These are phyloP conservation scores for Penicillium waksmanii DNA, from an alignment of 495 filamentous ascomycete genomes.

Conservation along the genomic window DNA sequence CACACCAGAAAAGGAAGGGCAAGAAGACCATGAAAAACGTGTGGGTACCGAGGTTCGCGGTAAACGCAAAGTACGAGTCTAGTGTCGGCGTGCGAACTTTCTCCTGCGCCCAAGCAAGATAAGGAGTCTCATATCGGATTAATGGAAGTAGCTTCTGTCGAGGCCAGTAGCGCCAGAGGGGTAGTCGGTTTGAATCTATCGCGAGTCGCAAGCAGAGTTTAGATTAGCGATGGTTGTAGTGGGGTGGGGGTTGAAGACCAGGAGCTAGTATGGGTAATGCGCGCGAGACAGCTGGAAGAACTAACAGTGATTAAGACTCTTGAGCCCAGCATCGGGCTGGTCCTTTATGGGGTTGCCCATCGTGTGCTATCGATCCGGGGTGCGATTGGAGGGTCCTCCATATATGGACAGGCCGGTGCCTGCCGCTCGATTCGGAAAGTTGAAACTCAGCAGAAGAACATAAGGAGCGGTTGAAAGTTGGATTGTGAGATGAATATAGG, in stretches of 20 bases:
- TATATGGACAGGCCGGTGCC: conserved; percentile 31
- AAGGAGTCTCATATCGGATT: conserved; percentile 92
- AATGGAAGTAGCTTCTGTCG: conserved; percentile 83
- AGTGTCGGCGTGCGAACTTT: conserved; percentile 76
- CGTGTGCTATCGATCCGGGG: conserved; percentile 32
- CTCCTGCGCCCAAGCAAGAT: conserved; percentile 83
- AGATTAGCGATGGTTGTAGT: conserved; percentile 12
- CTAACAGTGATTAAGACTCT: conserved; percentile 78
- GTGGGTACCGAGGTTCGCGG: conserved; percentile 95
- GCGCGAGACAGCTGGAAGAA: neutral
- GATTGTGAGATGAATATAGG: conserved; percentile 10
- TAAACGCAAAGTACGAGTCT: conserved; percentile 94
- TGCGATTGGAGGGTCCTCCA: conserved; percentile 28
- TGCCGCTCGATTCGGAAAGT: conserved; percentile 23
- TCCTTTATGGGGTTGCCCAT: conserved; percentile 42
- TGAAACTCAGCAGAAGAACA: conserved; percentile 23
- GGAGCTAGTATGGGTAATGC: neutral
- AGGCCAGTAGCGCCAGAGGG: conserved; percentile 84
- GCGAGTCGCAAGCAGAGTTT: conserved; percentile 8
- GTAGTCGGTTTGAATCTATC: conserved; percentile 79
- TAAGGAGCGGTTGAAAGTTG: conserved; percentile 33
- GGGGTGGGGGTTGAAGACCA: conserved; percentile 1
- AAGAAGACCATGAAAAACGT: conserved; percentile 97
- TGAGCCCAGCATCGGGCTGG: conserved; percentile 71
- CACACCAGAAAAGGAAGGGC: conserved; percentile 95